These are phyloP conservation scores for Ophiosphaerella narmari DNA, from an alignment of 2,329 filamentous ascomycete species.

Conservation along the genomic window DNA sequence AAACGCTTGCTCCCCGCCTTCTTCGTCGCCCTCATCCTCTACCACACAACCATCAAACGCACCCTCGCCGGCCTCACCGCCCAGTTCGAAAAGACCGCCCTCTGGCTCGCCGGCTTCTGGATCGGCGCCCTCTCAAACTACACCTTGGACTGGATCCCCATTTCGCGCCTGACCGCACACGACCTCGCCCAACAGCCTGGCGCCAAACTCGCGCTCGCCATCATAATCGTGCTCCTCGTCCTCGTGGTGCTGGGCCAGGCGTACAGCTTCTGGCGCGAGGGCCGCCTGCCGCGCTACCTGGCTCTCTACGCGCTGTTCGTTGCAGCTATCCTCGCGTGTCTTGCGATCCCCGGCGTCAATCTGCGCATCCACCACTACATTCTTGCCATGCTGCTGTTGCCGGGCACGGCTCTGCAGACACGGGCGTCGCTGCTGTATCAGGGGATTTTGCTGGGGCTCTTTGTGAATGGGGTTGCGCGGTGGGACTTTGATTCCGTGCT, in stretches of 20 bases:
- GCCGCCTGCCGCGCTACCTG: constrained; percentile 75
- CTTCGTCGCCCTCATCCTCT: constrained; percentile 84
- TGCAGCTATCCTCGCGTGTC: constrained; percentile 66
- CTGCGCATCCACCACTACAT: constrained; percentile 81
- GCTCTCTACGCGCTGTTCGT: constrained; percentile 75
- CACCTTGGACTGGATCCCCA: constrained; percentile 90
- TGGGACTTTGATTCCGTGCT: constrained; percentile 64
- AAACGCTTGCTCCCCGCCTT: constrained; percentile 84
- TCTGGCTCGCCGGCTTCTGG: constrained; percentile 90
- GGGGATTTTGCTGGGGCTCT: constrained; percentile 42
- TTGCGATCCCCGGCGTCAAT: constrained; percentile 74
- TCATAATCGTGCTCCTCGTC: constrained; percentile 73
- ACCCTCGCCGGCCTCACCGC: constrained; percentile 74
- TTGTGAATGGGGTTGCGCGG: constrained; percentile 43
- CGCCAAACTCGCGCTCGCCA: constrained; percentile 76
- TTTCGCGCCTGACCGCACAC: constrained; percentile 82
- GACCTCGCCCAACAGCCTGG: constrained; percentile 89
- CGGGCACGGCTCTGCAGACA: constrained; percentile 44
- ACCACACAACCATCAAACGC: constrained; percentile 76
- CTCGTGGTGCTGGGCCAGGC: constrained; percentile 73
- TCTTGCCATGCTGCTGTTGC: constrained; percentile 39
- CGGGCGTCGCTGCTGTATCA: constrained; percentile 42
- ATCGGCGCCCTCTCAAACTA: constrained; percentile 91
- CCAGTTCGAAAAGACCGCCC: constrained; percentile 82
- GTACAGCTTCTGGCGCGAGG: constrained; percentile 86